Conservation (phyloP, 306 rosid species). For the Gastrolobium villosum region DNA sequence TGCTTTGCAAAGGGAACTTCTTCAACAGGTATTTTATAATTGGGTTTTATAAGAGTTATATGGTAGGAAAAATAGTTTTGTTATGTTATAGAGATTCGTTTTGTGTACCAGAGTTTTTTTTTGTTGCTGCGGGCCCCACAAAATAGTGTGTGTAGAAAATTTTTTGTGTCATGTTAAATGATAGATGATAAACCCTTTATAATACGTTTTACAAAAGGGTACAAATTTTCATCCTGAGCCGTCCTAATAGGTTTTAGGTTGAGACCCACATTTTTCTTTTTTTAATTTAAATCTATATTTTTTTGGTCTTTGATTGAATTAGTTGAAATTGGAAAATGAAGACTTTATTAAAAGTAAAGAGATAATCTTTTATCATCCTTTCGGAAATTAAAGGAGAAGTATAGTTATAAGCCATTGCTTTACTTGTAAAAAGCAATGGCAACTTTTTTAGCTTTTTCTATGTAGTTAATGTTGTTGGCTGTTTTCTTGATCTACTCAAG, state of each 20-base stretch:
- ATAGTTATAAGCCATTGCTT: conserved; percentile 41
- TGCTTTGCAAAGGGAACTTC: conserved; percentile 77
- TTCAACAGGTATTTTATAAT: conserved; percentile 71
- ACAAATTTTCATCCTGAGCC: neutral
- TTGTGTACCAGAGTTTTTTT: no score
- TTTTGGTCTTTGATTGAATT: conserved; percentile 21
- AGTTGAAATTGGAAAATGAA: conserved; percentile 18
- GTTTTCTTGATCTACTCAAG: conserved; percentile 8
- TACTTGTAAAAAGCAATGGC: neutral
- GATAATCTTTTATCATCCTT: neutral
- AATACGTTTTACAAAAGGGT: conserved; percentile 26
- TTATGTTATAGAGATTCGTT: no score
- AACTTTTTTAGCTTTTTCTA: conserved; percentile 6
- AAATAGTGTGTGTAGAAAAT: no score
- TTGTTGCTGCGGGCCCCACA: no score
- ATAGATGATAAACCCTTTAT: no score
- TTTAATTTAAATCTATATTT: neutral
- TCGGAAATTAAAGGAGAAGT: conserved; percentile 11
- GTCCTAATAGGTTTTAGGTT: conserved; percentile 35
- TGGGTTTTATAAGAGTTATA: no score
- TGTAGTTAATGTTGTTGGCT: neutral
- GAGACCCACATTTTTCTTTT: conserved; percentile 18
- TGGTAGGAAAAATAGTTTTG: no score
- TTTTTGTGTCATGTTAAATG: no score
- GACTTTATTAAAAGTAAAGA: neutral